Base-by-base conservation (phyloP, 257 asterid species). In the Oldenlandia corymbosa region DNA sequence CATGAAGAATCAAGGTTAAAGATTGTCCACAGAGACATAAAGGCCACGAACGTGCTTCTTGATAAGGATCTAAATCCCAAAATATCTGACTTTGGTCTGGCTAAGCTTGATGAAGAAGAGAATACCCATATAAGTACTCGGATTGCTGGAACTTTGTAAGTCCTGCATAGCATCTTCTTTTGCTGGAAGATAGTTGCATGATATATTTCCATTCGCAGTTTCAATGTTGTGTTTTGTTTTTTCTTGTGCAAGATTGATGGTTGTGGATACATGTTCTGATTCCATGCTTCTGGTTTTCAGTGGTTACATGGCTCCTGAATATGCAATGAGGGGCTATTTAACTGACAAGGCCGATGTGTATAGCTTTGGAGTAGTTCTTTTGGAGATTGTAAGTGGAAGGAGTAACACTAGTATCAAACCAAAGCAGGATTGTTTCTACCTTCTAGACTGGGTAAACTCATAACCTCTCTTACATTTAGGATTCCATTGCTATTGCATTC, bases 251-350 rank as follows among this genome's bases (percentile, higher is more conserved):
- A 39, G 43, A 39, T 39, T 39, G 43, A 39, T 39, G 43, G 43
- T 39, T 43, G 48, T 43, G 51, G 6, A 51, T 51, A 34, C 9
- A 5, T 50, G 10, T 48, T 9, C 51, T 59, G 34, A 58, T 8
- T 36, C 49, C 43, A 24, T 18, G 21, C 36, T 39, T 14, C 2
- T 18, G 18, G 56, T 28, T 53, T 45, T 64, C 10, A 76, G 81
- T 43, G 81, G 81, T 32, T 76, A 76, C 24, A 76, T 76, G 81
- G 81, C 81, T 3, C 80, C 80, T 17, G 80, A 75, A 67, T 75
- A 75, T 10, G 80, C 80, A 28, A 61, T 75, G 70, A 64, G 73
- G 54, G 80, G 80, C 28, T 59, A 75, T 61, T 67, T 75, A 36
- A 67, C 74, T 2, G 64, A 75, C 67, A 75, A 75, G 21, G 80